phyloP scores from a whole-genome alignment of 352 stramenopile species.

The Phytophthora uliginosa region DNA sequence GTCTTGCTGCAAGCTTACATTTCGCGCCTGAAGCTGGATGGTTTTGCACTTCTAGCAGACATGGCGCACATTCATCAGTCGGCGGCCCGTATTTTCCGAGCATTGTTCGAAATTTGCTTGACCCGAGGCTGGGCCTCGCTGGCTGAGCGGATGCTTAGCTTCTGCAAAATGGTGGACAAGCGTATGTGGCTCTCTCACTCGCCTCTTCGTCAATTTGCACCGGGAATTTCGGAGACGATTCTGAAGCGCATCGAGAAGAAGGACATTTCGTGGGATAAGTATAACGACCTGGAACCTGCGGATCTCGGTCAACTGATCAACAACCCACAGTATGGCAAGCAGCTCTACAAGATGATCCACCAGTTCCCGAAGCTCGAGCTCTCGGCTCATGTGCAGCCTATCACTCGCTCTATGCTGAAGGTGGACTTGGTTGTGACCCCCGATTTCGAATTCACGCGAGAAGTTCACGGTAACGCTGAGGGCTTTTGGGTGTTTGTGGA shows the following conservation, averaged over 20 bases:
- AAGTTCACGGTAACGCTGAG: constrained; percentile 97
- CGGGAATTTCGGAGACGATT: constrained; percentile 95
- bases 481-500: constrained; percentile 99
- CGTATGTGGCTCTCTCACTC: constrained; percentile 99
- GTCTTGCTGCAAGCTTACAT: constrained; percentile 99
- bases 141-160: constrained; percentile 95
- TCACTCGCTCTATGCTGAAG: constrained; percentile 98
- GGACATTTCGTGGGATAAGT: constrained; percentile 99
- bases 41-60: constrained; percentile 98
- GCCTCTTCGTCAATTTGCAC: constrained; percentile 97
- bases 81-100: constrained; percentile 98
- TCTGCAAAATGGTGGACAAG: constrained; percentile 99
- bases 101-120: constrained; percentile 99
- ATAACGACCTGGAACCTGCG: constrained; percentile 97
- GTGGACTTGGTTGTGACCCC: constrained; percentile 96
- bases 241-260: constrained; percentile 99
- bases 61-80: constrained; percentile 99
- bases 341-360: constrained; percentile 98
- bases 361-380: constrained; percentile 99
- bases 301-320: constrained; percentile 98
- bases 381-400: constrained; percentile 97
- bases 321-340: constrained; percentile 98
- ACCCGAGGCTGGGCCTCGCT: constrained; percentile 96
- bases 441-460: constrained; percentile 98
- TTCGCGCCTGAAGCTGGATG: constrained; percentile 97